Evolutionary conservation across 1,284 basidiomycete genomes (phyloP).

Genomic region (Apiotrichum veenhuisii): DNA sequence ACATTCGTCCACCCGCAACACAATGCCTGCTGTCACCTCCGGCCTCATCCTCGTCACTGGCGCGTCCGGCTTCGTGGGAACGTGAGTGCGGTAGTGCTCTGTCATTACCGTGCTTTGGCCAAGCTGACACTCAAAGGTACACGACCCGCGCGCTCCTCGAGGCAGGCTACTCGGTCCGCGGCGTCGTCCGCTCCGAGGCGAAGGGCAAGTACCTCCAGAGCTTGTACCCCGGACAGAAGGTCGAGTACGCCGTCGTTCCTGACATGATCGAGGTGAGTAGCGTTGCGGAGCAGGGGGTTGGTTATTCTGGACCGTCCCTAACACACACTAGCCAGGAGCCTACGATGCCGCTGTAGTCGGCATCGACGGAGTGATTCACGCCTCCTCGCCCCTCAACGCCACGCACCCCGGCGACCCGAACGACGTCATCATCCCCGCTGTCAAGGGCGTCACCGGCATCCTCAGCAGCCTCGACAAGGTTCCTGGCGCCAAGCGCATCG

Average conservation of each 20-base stretch:
- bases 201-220: conserved; percentile 56
- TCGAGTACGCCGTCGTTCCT: conserved; percentile 56
- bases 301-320: background rate
- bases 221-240: conserved; percentile 47
- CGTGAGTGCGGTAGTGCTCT: conserved; percentile 1
- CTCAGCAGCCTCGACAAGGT: background rate
- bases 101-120: too few relatives aligned
- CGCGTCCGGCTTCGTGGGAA: conserved; percentile 29
- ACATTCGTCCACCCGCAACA: background rate
- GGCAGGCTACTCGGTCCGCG: conserved; percentile 52
- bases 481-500: background rate
- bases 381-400: conserved; percentile 20
- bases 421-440: conserved; percentile 4
- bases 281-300: background rate
- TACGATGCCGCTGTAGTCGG: conserved; percentile 66
- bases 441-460: conserved; percentile 3
- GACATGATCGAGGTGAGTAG: conserved; percentile 56
- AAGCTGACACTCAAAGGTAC: conserved; percentile 22
- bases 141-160: conserved; percentile 29
- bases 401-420: conserved; percentile 1
- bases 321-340: conserved; percentile 54
- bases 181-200: conserved; percentile 55
- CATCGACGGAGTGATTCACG: conserved; percentile 57
- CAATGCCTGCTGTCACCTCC: conserved; percentile 50
- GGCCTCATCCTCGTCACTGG: conserved; percentile 45